Base-by-base conservation (phyloP, 495 filamentous ascomycete genomes). In the Melanomma pulvis-pyrius region DNA sequence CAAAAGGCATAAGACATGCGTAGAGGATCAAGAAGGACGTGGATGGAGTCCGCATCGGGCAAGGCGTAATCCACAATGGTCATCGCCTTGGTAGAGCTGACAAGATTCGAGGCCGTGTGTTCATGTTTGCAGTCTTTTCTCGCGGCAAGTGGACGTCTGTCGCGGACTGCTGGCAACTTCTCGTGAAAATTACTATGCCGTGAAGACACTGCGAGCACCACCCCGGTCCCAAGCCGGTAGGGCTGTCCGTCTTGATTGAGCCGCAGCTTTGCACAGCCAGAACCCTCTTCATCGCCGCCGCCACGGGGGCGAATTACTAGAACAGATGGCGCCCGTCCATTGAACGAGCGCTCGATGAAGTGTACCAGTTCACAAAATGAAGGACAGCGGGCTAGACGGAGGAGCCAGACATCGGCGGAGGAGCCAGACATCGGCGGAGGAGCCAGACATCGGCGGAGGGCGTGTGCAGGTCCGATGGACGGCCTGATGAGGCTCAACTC, bases 1-100 rank as follows among this genome's bases (percentile, higher is more conserved):
- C 6, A 61, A 66, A 30, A 22, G 48, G 63, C 30, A 22, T 44
- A 61, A 59, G 46, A 30, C 51, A 29, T 54, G 55, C 63, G 46
- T 60, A 17, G 55, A 59, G 28, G 19, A 49, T 60, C 46, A 58
- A 65, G 53, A 65, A 21, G 22, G 21, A 9, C 2, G 48, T 30
- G 11, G 21, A 21, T 44, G 21, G 48, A 17, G 36, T 41, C 22
- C n/a, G 9, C 25, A 49, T 64, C 50, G 51, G 50, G 22, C 60
- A 19, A 32, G 49, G 26, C 47, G 26, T 29, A 24, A 17, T 51
- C 49, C 2, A 46, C 8, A 22, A 17, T 30, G 21, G 2, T 21
- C 41, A 44, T 28, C 30, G 59, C 21, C 25, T 49, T 28, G 8
- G 48, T 54, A 25, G 21, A 19, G 59, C 52, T 13, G 44, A 36